Conservation (phyloP, 345 rosid species). For the Syzygium oleosum region DNA sequence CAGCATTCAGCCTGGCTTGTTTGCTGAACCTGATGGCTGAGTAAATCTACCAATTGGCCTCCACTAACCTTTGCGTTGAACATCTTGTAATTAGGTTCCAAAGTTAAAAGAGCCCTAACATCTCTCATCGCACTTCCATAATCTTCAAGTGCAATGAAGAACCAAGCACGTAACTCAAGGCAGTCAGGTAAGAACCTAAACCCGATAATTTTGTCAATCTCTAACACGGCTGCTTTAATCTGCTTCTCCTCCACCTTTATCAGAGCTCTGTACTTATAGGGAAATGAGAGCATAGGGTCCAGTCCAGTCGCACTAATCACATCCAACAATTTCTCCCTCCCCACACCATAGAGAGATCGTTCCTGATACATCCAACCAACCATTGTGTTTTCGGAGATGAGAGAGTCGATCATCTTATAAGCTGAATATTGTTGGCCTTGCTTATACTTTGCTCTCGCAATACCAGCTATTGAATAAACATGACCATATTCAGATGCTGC, state of each 20-base stretch:
- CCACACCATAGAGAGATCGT: constrained; percentile 58
- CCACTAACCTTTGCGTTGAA: constrained; percentile 50
- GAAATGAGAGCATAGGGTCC: constrained; percentile 75
- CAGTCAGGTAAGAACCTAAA: constrained; percentile 71
- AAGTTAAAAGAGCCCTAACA: constrained; percentile 51
- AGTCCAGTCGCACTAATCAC: constrained; percentile 61
- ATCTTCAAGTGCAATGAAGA: constrained; percentile 61
- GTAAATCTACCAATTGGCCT: constrained; percentile 47
- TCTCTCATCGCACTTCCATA: constrained; percentile 67
- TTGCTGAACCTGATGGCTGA: constrained; percentile 29
- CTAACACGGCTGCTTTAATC: constrained; percentile 51
- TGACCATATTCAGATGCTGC: constrained; percentile 71
- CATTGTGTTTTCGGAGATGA: constrained; percentile 51
- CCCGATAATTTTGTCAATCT: constrained; percentile 52
- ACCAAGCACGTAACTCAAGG: constrained; percentile 86
- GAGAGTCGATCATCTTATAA: constrained; percentile 49
- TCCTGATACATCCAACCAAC: constrained; percentile 99
- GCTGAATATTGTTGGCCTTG: constrained; percentile 69
- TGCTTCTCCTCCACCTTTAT: constrained; percentile 48
- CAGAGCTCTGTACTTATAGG: constrained; percentile 78
- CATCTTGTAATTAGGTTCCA: constrained; percentile 64
- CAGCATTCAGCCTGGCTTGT: constrained; percentile 75
- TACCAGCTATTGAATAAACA: constrained; percentile 72
- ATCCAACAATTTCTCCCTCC: constrained; percentile 52
- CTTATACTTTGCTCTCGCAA: constrained; percentile 70